These are phyloP conservation scores for Onygenales sp. DNA, from an alignment of 2,329 filamentous ascomycete genomes.

Conservation along the genomic window DNA sequence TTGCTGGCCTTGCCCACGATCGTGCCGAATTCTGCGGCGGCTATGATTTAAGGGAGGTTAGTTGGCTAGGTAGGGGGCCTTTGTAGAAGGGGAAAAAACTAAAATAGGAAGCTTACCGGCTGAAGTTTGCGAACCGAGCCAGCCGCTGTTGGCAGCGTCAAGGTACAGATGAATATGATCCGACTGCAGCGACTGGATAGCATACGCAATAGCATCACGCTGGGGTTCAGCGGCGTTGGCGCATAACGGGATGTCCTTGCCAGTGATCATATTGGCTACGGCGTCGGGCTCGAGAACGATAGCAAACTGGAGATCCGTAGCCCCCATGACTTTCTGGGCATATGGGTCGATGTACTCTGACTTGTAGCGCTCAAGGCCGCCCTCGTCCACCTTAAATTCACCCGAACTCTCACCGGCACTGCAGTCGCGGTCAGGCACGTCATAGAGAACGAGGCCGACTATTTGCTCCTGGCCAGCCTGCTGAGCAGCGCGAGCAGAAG, in stretches of 20 bases:
- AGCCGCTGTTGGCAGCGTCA: conserved; percentile 55
- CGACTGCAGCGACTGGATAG: conserved; percentile 35
- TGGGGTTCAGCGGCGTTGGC: conserved; percentile 45
- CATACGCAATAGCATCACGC: conserved; percentile 35
- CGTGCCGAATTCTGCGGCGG: conserved; percentile 41
- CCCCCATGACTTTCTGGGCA: conserved; percentile 41
- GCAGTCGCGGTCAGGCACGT: conserved; percentile 55
- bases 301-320: conserved; percentile 44
- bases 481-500: conserved; percentile 29
- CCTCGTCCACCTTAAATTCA: conserved; percentile 47
- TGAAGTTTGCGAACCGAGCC: conserved; percentile 46
- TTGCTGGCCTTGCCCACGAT: conserved; percentile 39
- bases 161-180: conserved; percentile 55
- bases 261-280: conserved; percentile 54
- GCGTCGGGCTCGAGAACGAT: conserved; percentile 53
- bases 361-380: conserved; percentile 43
- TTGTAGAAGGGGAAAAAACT: neutral
- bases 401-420: conserved; percentile 55
- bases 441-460: conserved; percentile 51
- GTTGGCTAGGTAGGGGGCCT: neutral
- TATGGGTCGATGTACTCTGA: conserved; percentile 46
- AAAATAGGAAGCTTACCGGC: neutral
- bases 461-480: conserved; percentile 38
- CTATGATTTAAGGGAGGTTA: conserved; percentile 41
- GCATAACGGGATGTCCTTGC: conserved; percentile 47